Evolutionary conservation across 75 land plant genomes (phyloP).

Genomic region (Selaginella moellendorffii): DNA sequence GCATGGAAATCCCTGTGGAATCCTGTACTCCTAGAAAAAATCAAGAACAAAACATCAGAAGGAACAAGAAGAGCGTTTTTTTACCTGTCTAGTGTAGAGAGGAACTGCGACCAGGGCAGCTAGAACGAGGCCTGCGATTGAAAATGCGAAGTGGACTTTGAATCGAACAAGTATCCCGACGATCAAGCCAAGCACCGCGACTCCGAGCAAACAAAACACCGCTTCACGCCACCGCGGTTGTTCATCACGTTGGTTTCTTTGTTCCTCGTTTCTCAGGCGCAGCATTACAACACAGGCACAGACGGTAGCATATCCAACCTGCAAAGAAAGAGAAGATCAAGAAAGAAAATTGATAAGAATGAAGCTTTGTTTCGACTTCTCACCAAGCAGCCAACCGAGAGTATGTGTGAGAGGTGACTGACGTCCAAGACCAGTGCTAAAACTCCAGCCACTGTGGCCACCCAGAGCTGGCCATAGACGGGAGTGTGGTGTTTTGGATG

Average conservation of each 20-base stretch:
- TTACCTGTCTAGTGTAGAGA: constrained; percentile 58
- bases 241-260: constrained; percentile 13
- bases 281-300: constrained; percentile 69
- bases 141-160: constrained; percentile 25
- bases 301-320: constrained; percentile 88
- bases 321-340: constrained; percentile 14
- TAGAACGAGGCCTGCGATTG: constrained; percentile 32
- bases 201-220: constrained; percentile 33
- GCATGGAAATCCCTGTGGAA: constrained; percentile 75
- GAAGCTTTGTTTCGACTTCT: background rate
- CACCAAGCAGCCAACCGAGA: constrained; percentile 95
- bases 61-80: too few species aligned
- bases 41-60: too few species aligned
- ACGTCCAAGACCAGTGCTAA: constrained; percentile 72
- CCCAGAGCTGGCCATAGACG: constrained; percentile 74
- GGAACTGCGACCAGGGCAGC: constrained; percentile 31
- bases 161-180: constrained; percentile 61
- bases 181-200: constrained; percentile 49
- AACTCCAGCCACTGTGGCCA: constrained; percentile 70
- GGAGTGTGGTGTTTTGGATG: constrained; percentile 62
- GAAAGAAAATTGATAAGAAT: background rate
- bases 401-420: constrained; percentile 69
- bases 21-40: constrained; percentile 41
- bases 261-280: constrained; percentile 35
- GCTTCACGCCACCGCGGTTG: constrained; percentile 53